Evolutionary conservation across 192 early-diverging fungal species (phyloP), one percentile per base, ranked within the genome.

Genomic region (Powellomyces hirtus): DNA sequence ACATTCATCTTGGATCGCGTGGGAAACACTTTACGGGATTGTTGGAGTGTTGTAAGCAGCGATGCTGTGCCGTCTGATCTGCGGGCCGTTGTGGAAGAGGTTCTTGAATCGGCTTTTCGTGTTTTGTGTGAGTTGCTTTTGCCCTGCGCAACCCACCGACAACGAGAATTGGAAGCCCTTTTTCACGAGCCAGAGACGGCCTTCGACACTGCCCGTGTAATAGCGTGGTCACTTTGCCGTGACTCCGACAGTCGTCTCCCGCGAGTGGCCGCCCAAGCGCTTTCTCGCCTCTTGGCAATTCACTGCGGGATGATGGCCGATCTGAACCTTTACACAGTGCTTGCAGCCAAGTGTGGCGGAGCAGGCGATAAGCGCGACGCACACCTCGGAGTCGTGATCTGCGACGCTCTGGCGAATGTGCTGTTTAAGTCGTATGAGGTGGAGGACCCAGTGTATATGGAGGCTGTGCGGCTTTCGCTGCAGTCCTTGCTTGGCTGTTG

Each of bases 401-500:
- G 26, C 24, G 38, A 30, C 20, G 29, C 30, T 4, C 59, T 78
- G 53, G 44, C 76, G 4, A 11, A 35, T 14, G 51, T 67, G 37
- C 55, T 71, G 24, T 22, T 53, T 2, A 44, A 40, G 6, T 29
- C 16, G 6, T 52, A 49, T 33, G 63, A 64, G 20, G 29, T 75
- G 4, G 45, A 42, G 14, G 52, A 49, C 58, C 30, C 60, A 22
- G 14, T 29, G 3, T 56, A 4, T 56, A 56, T 74, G 30, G 76
- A 78, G 33, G 2, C 76, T 6, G 22, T 76, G 29, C 26, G 68
- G 40, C 34, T 76, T 6, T 64, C 62, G 13, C 38, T 78, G 59
- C 73, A 78, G 58, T 44, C 20, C 29, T 45, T 78, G 46, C 38
- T 75, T 7, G 73, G 74, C 6, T 30, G 58, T 57, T 77, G 70